Evolutionary conservation across 139 green algal genomes (phyloP).

Genomic region (Ulvella scutata): DNA sequence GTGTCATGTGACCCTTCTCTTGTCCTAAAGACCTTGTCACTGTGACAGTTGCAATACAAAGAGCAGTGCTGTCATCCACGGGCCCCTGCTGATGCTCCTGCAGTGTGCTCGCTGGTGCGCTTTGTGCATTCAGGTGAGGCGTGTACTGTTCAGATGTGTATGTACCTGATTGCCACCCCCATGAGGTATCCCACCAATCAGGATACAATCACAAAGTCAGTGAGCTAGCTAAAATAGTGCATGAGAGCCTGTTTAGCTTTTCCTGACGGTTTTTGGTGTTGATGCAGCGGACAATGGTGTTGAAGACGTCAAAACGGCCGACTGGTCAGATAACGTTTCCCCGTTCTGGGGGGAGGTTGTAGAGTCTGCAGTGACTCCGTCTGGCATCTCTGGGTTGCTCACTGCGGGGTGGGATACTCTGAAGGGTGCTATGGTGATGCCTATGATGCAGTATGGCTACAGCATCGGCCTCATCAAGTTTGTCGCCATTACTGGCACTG

Average conservation of each 20-base stretch:
- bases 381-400: conserved; percentile 76
- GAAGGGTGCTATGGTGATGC: conserved; percentile 85
- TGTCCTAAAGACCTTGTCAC: neutral
- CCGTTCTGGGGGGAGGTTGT: conserved; percentile 78
- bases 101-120: neutral
- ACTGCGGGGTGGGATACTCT: neutral
- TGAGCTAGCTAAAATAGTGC: neutral
- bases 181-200: no score
- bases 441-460: conserved; percentile 80
- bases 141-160: neutral
- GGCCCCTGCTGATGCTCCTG: no score
- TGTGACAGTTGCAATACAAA: neutral
- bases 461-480: conserved; percentile 88
- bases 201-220: no score
- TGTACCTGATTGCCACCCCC: neutral
- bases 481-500: conserved; percentile 67
- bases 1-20: neutral
- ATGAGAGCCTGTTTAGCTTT: neutral
- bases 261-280: neutral
- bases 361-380: conserved; percentile 62
- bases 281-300: neutral
- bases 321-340: conserved; percentile 82
- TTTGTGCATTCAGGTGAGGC: neutral
- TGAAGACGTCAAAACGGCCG: conserved; percentile 40
- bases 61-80: no score